Evolutionary conservation across 768 basidiomycete genomes (phyloP), one percentile per base, ranked within the genome.

Genomic region (Leccinum olivaceopallidum): DNA sequence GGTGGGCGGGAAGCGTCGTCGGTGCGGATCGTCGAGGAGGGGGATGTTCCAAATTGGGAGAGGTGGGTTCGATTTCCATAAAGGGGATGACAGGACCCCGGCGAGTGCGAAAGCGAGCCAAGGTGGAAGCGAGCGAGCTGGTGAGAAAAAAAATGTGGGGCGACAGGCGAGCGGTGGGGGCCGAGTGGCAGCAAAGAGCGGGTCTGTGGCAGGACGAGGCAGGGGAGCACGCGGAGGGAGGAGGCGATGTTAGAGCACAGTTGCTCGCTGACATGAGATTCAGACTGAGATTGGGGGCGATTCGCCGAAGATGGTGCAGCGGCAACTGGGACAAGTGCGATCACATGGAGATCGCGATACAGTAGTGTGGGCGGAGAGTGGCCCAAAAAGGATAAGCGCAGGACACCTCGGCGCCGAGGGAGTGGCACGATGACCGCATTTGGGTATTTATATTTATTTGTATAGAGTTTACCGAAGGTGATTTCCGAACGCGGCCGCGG

Each of bases 391-490:
- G 74, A 64, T 60, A 66, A 42, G 63, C 42, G 51, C 59, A 69
- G 57, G 65, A 61, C 50, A 65, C 77, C 76, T 77, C 76, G 77
- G 76, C 76, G 76, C 77, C 76, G 76, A 79, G 76, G 77, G 62
- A 62, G 62, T 72, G 73, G 75, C 63, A 64, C 63, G 63, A 57
- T 51, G 49, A 20, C 71, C 65, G 55, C 20, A 63, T 69, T 60
- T 68, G 64, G 37, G 22, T 75, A 10, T 75, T 65, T 18, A 36
- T 16, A n/a, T 0, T 0, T 73, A 2, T 73, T 73, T 72, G 55
- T 42, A 16, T 44, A 63, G 60, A 67, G 65, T 73, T 74, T 73
- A 67, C 73, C 71, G 74, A 75, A 63, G 72, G 73, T 75, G 72
- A 74, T 74, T 74, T 74, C 73, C 73, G 73, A 75, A 73, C 74